Percentiles rank a stretch among this genome's conserved stretches.
phyloP scores from a whole-genome alignment of 2,329 filamentous ascomycete species.

The Venturia aucupariae region DNA sequence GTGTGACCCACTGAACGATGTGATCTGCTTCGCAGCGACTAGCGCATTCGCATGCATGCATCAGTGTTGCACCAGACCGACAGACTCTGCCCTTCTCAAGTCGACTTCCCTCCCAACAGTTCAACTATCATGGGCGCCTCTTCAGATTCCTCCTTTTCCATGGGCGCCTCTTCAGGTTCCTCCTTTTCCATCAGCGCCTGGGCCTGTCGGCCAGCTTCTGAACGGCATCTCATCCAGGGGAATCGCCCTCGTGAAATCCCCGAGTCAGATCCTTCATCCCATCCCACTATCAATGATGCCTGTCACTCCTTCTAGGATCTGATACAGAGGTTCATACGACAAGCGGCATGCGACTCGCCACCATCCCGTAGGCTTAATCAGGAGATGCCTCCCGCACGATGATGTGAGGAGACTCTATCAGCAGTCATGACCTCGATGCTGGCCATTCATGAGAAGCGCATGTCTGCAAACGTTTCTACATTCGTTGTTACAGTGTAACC shows the following conservation, averaged over 20 bases:
- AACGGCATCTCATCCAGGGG: background rate
- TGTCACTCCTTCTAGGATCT: too few species aligned
- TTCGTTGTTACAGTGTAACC: conserved; percentile 2
- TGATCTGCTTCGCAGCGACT: background rate
- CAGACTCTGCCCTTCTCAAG: background rate
- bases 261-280: background rate
- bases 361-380: background rate
- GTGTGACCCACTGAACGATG: background rate
- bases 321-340: background rate
- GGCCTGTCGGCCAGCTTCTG: background rate
- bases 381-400: background rate
- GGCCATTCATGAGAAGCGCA: background rate
- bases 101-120: background rate
- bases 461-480: background rate
- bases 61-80: background rate
- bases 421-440: background rate
- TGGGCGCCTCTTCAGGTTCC: background rate
- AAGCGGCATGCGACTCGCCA: background rate
- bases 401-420: conserved; percentile 1
- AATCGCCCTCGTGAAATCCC: background rate
- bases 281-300: background rate
- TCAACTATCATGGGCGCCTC: background rate
- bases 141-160: background rate
- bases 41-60: background rate
- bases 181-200: background rate